Evolutionary conservation across 2,329 filamentous ascomycete genomes (phyloP), one percentile per base, ranked within the genome.

Genomic region (Aspergillus felis): DNA sequence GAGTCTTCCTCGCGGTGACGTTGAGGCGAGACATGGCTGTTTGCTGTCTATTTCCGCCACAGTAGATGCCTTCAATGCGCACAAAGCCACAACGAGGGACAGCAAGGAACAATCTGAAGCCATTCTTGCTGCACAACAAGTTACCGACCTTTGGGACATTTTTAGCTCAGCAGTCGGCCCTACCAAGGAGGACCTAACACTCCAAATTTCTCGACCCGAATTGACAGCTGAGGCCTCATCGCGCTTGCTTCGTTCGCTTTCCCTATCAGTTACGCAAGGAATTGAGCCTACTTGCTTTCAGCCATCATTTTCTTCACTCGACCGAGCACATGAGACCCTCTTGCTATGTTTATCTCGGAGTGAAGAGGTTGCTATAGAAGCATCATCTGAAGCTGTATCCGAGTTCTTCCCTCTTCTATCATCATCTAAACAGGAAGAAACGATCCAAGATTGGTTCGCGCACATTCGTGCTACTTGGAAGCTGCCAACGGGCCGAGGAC

Each of bases 11-110:
- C 70, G 66, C 22, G 72, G 71, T 51, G 75, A 78, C 54, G 66
- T 75, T 3, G 76, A 78, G 61, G 67, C 69, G n/a, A 70, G 76
- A 46, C 78, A 80, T 60, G 78, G 78, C 6, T 74, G 75, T 61
- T 63, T 79, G 24, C 61, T 79, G 27, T 70, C 74, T 3, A 67
- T 79, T 56, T 67, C 76, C 38, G 66, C 75, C 17, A 71, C 71
- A 2, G 57, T 78, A 14, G 71, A 75, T 57, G 66, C 74, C 17
- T 71, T 69, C 56, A 66, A 67, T 50, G 28, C 27, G 1, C 56
- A 68, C 49, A 61, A 59, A 56, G 56, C 58, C 50, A 53, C 5
- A 17, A 55, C 61, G 1, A 57, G 56, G 8, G 63, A 66, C 9
- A 59, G 52, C 22, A 57, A 66, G 44, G 56, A 68, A 20, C 56